Evolutionary conservation across 768 basidiomycete genomes (phyloP), one percentile per base, ranked within the genome.

Genomic region (Hericium coralloides): DNA sequence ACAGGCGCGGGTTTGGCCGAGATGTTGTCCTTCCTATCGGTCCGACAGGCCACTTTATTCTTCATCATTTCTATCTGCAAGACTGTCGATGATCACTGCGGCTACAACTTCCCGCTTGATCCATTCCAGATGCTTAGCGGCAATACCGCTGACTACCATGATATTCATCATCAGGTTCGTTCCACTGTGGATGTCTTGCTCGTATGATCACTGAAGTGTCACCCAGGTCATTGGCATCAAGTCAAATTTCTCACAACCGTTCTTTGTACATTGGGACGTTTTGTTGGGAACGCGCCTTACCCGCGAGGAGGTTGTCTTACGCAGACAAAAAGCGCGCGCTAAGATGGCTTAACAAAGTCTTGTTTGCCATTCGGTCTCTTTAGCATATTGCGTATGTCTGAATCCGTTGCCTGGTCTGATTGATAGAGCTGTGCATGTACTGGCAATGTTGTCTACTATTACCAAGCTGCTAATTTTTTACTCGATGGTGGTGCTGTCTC

Each of bases 61-160:
- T 99, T 98, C 69, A 74, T 73, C 2, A 72, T 98, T 59, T 88
- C 91, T 14, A 89, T 89, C 2, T 70, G 91, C 59, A 98, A 98
- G 75, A 95, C 95, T 1, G 92, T 97, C 50, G 93, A 97, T 63
- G 94, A 95, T 67, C 95, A 97, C 68, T 95, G 92, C 59, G 95
- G 94, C 3, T 98, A 95, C 68, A 76, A 70, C 31, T 70, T 98
- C 12, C 92, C 94, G 48, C 95, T 87, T 72, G 97, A 99, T 65
- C 97, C 95, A 0, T 72, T 94, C 25, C 95, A 98, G 70, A 65
- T 90, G 65, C 60, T 98, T 55, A 89, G 85, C 52, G 73, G 77
- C 3, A 99, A 99, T 68, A 97, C 92, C 68, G 89, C 94, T 1
- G 92, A 95, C 70, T 99, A 95, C 70, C 95, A 98, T 69, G 95